A percentile compares a stretch with the other conserved stretches of the same genome.
Evolutionary conservation across 106 monocot genomes (phyloP).

Genomic region (Chionographis japonica): DNA sequence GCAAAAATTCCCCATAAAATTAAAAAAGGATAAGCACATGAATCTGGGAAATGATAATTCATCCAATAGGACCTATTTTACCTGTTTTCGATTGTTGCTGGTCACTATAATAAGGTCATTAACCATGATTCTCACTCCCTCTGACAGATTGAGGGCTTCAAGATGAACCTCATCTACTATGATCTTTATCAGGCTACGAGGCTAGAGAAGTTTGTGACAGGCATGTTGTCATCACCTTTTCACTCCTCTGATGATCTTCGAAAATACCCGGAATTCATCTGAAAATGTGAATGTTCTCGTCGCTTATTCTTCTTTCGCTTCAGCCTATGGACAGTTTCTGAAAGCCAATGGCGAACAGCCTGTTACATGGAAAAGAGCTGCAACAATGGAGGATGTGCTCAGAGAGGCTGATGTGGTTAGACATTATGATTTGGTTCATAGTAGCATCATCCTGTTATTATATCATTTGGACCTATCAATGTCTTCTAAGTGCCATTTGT

Average conservation of each 20-base stretch:
- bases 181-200: slow-evolving; percentile 95
- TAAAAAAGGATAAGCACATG: no score
- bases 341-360: slow-evolving; percentile 85
- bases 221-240: slow-evolving; percentile 24
- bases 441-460: not conserved
- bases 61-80: no score
- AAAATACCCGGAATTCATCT: not conserved
- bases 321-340: slow-evolving; percentile 93
- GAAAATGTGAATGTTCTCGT: not conserved
- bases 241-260: not conserved
- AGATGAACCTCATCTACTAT: slow-evolving; percentile 98
- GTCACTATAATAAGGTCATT: not conserved
- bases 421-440: not conserved
- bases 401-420: slow-evolving; percentile 93
- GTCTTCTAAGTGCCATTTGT: no score
- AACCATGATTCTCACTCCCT: not conserved
- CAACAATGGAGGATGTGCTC: slow-evolving; percentile 91
- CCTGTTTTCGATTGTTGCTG: no score
- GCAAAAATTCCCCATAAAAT: no score
- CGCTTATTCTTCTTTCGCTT: not conserved
- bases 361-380: slow-evolving; percentile 98
- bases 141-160: slow-evolving; percentile 92
- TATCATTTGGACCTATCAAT: not conserved
- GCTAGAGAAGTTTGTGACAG: slow-evolving; percentile 98
- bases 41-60: no score